A percentile compares a stretch with the other conserved stretches of the same genome.
Conservation (phyloP, 768 basidiomycete species). For the Kwoniella botswanensis region DNA sequence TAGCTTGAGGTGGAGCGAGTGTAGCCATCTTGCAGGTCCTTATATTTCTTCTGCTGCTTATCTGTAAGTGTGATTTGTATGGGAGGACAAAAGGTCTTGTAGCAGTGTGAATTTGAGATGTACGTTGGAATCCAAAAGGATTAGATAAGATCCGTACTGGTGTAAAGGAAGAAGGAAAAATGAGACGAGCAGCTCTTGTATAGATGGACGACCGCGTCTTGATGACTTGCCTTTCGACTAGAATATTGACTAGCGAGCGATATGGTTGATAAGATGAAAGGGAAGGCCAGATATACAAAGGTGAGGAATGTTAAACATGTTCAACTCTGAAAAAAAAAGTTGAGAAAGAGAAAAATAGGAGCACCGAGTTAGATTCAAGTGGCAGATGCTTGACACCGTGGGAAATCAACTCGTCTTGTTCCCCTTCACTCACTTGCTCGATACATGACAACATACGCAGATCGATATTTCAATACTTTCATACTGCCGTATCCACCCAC, state of each 20-base stretch:
- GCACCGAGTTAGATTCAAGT: neutral
- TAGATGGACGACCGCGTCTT: slow-evolving; percentile 3
- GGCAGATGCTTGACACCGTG: neutral
- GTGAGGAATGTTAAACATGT: neutral
- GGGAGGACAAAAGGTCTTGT: neutral
- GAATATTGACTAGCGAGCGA: neutral
- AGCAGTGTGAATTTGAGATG: neutral
- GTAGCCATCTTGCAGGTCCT: slow-evolving; percentile 11
- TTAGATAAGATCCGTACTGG: neutral
- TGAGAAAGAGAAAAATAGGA: neutral
- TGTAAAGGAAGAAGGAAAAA: neutral
- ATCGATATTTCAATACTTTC: too few species aligned
- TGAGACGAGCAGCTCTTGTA: neutral
- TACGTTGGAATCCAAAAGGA: neutral
- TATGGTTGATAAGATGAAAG: neutral
- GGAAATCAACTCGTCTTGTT: neutral
- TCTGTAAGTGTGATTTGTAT: neutral
- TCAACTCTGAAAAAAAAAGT: slow-evolving; percentile 1
- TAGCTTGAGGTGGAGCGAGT: slow-evolving; percentile 12
- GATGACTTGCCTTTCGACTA: slow-evolving; percentile 9
- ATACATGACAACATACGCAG: too few species aligned
- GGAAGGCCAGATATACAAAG: neutral
- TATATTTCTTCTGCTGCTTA: neutral
- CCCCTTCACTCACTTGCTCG: too few species aligned
- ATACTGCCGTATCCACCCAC: too few species aligned